Evolutionary conservation across 169 alveolate genomes (phyloP).

Genomic region (Babesia ovis): DNA sequence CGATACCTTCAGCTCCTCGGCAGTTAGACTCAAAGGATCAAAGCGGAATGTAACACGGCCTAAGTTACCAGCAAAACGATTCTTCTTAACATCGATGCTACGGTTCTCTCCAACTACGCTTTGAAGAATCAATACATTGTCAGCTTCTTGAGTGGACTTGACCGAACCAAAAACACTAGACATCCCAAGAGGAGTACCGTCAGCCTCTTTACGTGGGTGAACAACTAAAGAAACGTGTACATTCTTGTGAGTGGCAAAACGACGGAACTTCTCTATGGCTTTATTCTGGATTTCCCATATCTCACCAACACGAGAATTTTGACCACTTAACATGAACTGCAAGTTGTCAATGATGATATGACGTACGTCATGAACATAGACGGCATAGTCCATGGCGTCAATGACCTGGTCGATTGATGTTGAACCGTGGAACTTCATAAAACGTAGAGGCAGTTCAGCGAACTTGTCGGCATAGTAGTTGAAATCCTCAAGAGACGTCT

Average conservation of each 20-base stretch:
- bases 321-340: conserved; percentile 90
- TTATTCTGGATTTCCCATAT: conserved; percentile 89
- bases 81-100: conserved; percentile 88
- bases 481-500: conserved; percentile 75
- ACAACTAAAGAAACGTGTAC: conserved; percentile 91
- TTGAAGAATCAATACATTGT: conserved; percentile 89
- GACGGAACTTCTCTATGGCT: conserved; percentile 86
- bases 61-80: conserved; percentile 91
- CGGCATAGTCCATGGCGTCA: conserved; percentile 93
- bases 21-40: conserved; percentile 71
- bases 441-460: conserved; percentile 84
- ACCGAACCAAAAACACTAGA: conserved; percentile 94
- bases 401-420: conserved; percentile 86
- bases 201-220: conserved; percentile 95
- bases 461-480: conserved; percentile 83
- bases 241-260: conserved; percentile 87
- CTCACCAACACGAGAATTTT: conserved; percentile 76
- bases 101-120: conserved; percentile 78
- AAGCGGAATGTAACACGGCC: conserved; percentile 86
- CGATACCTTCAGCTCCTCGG: conserved; percentile 57
- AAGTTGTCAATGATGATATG: conserved; percentile 91
- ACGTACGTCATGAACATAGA: conserved; percentile 89
- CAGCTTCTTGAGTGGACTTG: conserved; percentile 96
- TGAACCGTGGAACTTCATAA: conserved; percentile 92
- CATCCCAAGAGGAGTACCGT: conserved; percentile 85